These are phyloP conservation scores for Medicago lupulina DNA, from an alignment of 306 rosid genomes.

Conservation along the genomic window DNA sequence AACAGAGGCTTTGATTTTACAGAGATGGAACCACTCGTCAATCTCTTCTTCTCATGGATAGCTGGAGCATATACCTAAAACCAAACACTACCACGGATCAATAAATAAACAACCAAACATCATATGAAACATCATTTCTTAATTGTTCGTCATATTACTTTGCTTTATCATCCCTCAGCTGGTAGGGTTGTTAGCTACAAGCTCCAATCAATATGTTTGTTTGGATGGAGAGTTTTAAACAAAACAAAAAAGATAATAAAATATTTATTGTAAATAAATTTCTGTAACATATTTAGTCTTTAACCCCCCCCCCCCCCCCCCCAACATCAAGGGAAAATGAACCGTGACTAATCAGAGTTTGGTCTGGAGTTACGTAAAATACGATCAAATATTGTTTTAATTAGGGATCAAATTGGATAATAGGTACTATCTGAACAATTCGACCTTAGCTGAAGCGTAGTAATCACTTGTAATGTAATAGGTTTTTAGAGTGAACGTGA, in stretches of 20 bases:
- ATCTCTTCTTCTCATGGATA: constrained; percentile 63
- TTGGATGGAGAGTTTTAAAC: constrained; percentile 6
- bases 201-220: background rate
- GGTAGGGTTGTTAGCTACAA: constrained; percentile 8
- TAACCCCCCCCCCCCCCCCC: background rate
- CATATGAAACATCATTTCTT: constrained; percentile 15
- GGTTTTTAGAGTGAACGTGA: background rate
- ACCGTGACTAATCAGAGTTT: background rate
- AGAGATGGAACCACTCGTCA: constrained; percentile 74
- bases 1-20: constrained; percentile 70
- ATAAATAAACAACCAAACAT: background rate
- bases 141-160: background rate
- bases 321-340: background rate
- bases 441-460: background rate
- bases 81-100: constrained; percentile 34
- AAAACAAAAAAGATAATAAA: background rate
- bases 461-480: background rate
- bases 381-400: background rate
- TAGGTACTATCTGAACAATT: background rate
- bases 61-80: constrained; percentile 81
- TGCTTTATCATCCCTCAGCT: constrained; percentile 5
- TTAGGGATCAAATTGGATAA: background rate
- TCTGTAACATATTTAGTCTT: background rate
- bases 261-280: background rate
- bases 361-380: background rate